phyloP scores from a whole-genome alignment of 495 filamentous ascomycete species.

The Trichoderma orchidacearum region DNA sequence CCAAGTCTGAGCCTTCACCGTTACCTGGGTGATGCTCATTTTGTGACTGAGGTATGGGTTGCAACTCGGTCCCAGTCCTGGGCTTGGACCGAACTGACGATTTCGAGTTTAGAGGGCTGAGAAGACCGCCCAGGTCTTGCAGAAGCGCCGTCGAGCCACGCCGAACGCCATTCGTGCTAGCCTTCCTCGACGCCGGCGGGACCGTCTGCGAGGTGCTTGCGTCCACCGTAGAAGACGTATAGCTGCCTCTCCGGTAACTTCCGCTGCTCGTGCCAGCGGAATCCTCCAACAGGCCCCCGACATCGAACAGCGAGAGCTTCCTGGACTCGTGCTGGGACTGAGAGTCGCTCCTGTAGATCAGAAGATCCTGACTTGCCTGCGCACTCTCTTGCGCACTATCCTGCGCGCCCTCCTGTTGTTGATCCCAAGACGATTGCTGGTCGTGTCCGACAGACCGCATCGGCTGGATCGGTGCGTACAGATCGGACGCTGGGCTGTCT shows the following conservation, averaged over 20 bases:
- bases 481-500: slow-evolving; percentile 11
- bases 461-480: slow-evolving; percentile 10
- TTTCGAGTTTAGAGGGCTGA: slow-evolving; percentile 17
- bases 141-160: slow-evolving; percentile 38
- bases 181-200: slow-evolving; percentile 19
- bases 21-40: slow-evolving; percentile 9
- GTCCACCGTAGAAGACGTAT: slow-evolving; percentile 12
- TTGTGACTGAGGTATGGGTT: slow-evolving; percentile 21
- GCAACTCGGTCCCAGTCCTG: slow-evolving; percentile 16
- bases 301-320: slow-evolving; percentile 55
- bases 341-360: neutral
- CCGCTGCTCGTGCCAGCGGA: slow-evolving; percentile 9
- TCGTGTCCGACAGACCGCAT: neutral
- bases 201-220: slow-evolving; percentile 13
- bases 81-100: slow-evolving; percentile 7
- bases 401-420: neutral
- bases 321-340: slow-evolving; percentile 15
- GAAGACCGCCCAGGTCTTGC: slow-evolving; percentile 44
- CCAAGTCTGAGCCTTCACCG: slow-evolving; percentile 13
- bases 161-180: slow-evolving; percentile 19
- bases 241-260: slow-evolving; percentile 14
- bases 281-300: slow-evolving; percentile 48
- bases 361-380: neutral
- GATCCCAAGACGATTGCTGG: neutral
- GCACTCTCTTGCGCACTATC: neutral